Percentiles rank a stretch among this genome's conserved stretches.
These are phyloP conservation scores for Cerioporus squamosus DNA, from an alignment of 1,284 basidiomycete genomes.

Conservation along the genomic window DNA sequence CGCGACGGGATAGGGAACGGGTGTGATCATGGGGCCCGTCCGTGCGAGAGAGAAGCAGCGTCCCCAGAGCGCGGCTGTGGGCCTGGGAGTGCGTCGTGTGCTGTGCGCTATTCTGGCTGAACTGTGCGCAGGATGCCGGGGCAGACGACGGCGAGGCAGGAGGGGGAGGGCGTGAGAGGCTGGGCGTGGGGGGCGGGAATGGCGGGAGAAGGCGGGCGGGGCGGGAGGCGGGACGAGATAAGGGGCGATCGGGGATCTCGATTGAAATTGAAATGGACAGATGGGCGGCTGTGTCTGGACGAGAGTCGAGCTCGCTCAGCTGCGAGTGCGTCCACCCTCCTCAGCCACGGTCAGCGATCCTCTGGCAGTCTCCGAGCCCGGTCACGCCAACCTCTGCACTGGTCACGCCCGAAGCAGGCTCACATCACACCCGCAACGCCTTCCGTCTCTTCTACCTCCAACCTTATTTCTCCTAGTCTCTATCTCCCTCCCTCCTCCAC, in stretches of 20 bases:
- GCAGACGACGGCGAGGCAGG: too few species aligned
- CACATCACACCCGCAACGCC: constrained; percentile 9
- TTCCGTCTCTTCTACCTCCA: constrained; percentile 12
- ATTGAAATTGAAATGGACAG: constrained; percentile 22
- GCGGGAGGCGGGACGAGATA: constrained; percentile 25
- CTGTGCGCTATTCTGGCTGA: not conserved
- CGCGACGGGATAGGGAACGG: constrained; percentile 23
- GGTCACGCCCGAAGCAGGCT: not conserved
- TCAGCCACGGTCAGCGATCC: too few species aligned
- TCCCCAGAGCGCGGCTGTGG: constrained; percentile 12
- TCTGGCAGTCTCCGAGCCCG: too few species aligned
- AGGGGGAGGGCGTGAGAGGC: not conserved
- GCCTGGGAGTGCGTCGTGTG: constrained; percentile 18
- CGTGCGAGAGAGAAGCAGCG: constrained; percentile 27
- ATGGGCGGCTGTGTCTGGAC: constrained; percentile 23
- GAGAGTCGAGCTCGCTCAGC: too few species aligned
- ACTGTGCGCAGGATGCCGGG: not conserved
- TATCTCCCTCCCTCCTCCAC: constrained; percentile 1
- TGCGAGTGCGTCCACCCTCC: too few species aligned
- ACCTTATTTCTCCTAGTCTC: constrained; percentile 14
- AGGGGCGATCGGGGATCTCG: constrained; percentile 24
- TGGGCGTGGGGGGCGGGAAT: constrained; percentile 2
- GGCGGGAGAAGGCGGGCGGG: constrained; percentile 10
- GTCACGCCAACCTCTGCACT: not conserved
- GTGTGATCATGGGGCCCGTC: constrained; percentile 21